Evolutionary conservation across 495 filamentous ascomycete species (phyloP).

Genomic region (Aspergillus olivimuriae): DNA sequence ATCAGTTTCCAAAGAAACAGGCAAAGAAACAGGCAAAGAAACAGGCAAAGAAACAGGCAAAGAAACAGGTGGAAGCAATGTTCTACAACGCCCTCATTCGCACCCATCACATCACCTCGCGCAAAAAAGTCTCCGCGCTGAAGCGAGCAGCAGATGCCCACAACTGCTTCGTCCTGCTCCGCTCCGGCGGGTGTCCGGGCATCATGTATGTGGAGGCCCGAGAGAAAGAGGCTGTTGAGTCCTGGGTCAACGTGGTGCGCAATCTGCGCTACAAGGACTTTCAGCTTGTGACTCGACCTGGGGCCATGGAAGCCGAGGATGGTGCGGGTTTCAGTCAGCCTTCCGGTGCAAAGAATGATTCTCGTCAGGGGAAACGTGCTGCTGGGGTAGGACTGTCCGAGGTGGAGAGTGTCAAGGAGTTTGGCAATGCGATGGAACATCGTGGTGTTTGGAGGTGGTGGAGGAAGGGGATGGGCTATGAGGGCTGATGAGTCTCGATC

Average conservation of each 20-base stretch:
- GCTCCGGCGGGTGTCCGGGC: constrained; percentile 61
- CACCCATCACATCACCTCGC: constrained; percentile 78
- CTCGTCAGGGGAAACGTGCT: background rate
- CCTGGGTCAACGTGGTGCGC: constrained; percentile 52
- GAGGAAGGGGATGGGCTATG: constrained; percentile 45
- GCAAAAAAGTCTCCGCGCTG: constrained; percentile 64
- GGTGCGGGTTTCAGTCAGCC: background rate
- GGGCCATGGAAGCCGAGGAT: constrained; percentile 14
- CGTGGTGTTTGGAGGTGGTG: constrained; percentile 43
- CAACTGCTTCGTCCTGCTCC: constrained; percentile 54
- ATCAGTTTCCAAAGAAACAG: background rate
- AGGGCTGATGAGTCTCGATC: constrained; percentile 18
- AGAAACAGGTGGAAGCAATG: constrained; percentile 18
- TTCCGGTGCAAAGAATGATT: background rate
- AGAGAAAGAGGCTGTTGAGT: constrained; percentile 40
- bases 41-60: no score
- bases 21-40: no score
- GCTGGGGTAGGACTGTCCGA: constrained; percentile 21
- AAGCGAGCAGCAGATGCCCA: constrained; percentile 54
- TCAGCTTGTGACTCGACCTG: constrained; percentile 37
- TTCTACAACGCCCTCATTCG: constrained; percentile 59
- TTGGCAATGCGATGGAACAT: constrained; percentile 35
- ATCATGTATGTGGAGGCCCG: constrained; percentile 71
- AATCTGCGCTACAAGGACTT: constrained; percentile 46
- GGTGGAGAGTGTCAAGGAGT: constrained; percentile 42